Evolutionary conservation across 2,329 filamentous ascomycete species (phyloP).

Genomic region (Grosmannia serpens): DNA sequence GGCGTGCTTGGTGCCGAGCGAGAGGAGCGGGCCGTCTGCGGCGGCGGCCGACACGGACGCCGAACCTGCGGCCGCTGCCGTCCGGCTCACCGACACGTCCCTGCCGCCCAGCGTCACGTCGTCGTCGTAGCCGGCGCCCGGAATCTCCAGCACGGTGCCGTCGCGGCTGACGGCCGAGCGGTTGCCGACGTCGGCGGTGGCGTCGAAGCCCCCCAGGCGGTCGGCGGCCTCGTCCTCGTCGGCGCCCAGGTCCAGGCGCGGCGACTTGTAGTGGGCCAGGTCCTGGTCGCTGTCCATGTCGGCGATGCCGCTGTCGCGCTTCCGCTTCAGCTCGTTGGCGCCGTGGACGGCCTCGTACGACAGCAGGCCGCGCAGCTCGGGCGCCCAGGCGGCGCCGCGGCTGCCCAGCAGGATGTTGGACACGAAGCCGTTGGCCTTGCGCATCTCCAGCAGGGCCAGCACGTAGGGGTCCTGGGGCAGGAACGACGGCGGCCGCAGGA

Average conservation of each 20-base stretch:
- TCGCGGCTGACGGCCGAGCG: constrained; percentile 38
- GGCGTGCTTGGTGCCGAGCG: constrained; percentile 84
- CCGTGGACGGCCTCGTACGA: constrained; percentile 66
- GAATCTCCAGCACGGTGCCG: constrained; percentile 53
- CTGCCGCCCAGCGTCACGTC: constrained; percentile 22
- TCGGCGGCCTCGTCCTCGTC: constrained; percentile 65
- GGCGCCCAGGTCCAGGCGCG: constrained; percentile 57
- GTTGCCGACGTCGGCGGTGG: constrained; percentile 37
- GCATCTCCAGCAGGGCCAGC: constrained; percentile 80
- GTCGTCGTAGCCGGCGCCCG: constrained; percentile 37
- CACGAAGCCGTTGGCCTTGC: constrained; percentile 82
- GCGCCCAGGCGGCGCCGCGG: constrained; percentile 71
- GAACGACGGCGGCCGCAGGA: constrained; percentile 71
- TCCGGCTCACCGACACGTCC: constrained; percentile 10
- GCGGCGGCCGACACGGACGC: constrained; percentile 30
- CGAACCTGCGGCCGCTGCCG: constrained; percentile 21
- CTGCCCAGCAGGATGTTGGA: constrained; percentile 75
- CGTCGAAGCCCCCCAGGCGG: constrained; percentile 17
- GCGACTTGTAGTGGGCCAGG: constrained; percentile 52
- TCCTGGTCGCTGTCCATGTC: constrained; percentile 62
- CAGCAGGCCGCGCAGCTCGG: constrained; percentile 85
- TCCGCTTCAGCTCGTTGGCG: constrained; percentile 77
- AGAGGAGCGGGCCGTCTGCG: constrained; percentile 81
- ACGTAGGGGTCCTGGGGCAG: constrained; percentile 79
- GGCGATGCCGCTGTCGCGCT: constrained; percentile 78